phyloP scores from a whole-genome alignment of 208 protist species.

The Leishmania amazonensis region DNA sequence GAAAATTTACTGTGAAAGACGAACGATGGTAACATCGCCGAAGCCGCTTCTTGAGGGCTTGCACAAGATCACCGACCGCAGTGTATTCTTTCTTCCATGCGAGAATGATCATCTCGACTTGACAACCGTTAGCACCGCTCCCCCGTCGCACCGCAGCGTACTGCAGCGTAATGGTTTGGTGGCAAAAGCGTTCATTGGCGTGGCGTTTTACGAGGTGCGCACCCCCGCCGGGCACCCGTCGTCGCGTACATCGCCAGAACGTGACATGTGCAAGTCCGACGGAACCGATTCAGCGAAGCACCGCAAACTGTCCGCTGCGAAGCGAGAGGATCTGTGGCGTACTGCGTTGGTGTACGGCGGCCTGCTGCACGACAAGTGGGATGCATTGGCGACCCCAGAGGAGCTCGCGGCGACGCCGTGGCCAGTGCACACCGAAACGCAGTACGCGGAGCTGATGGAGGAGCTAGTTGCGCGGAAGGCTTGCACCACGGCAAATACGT shows the following conservation, averaged over 20 bases:
- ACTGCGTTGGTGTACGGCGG: slow-evolving; percentile 30
- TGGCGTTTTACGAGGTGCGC: slow-evolving; percentile 8
- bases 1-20: no score
- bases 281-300: neutral
- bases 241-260: neutral
- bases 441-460: slow-evolving; percentile 33
- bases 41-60: slow-evolving; percentile 30
- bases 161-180: slow-evolving; percentile 73
- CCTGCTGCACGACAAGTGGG: slow-evolving; percentile 15
- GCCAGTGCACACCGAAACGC: slow-evolving; percentile 46
- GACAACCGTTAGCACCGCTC: slow-evolving; percentile 53
- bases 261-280: neutral
- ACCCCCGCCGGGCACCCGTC: neutral
- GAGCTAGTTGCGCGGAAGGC: slow-evolving; percentile 21
- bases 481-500: slow-evolving; percentile 38
- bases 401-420: slow-evolving; percentile 29
- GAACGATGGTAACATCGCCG: neutral
- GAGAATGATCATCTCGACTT: slow-evolving; percentile 51
- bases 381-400: slow-evolving; percentile 6
- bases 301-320: slow-evolving; percentile 20
- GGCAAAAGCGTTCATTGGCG: slow-evolving; percentile 52
- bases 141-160: slow-evolving; percentile 54
- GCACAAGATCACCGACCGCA: slow-evolving; percentile 49
- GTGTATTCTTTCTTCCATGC: slow-evolving; percentile 54
- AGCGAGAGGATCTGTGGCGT: slow-evolving; percentile 43